Percentiles rank a stretch among this genome's conserved stretches.
phyloP scores from a whole-genome alignment of 345 rosid species.

The Raphanus raphanistrum region DNA sequence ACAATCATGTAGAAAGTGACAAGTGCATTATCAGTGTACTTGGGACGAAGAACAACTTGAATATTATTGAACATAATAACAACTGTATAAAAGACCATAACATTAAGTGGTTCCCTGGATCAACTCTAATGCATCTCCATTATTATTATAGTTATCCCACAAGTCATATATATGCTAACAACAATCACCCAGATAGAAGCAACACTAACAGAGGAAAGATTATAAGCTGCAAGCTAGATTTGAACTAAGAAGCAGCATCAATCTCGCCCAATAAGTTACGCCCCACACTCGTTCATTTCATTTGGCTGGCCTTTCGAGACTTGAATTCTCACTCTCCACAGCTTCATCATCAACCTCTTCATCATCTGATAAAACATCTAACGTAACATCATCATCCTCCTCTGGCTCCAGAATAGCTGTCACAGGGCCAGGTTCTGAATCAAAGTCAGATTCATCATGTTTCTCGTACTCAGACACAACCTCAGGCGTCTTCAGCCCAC shows the following conservation, averaged over 20 bases:
- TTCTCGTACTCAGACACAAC: constrained; percentile 31
- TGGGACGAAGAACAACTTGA: neutral
- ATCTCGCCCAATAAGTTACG: neutral
- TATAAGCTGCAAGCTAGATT: neutral
- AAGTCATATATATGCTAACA: constrained; percentile 58
- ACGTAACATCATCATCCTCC: constrained; percentile 23
- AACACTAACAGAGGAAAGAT: neutral
- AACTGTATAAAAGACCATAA: constrained; percentile 69
- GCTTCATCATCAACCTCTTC: constrained; percentile 20
- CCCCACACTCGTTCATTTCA: neutral
- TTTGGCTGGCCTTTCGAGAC: no score
- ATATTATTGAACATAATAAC: constrained; percentile 35
- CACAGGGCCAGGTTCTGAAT: constrained; percentile 35
- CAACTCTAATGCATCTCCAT: constrained; percentile 68
- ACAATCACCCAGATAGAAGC: constrained; percentile 37
- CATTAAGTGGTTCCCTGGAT: constrained; percentile 62
- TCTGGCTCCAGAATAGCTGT: constrained; percentile 36
- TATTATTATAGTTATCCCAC: constrained; percentile 50
- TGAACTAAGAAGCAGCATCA: constrained; percentile 8
- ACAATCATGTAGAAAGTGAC: neutral
- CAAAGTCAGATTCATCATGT: constrained; percentile 35
- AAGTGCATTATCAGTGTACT: constrained; percentile 4
- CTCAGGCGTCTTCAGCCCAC: neutral
- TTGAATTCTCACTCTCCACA: neutral
- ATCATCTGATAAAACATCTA: constrained; percentile 40